These are phyloP conservation scores for Filobasidium uniguttulatum DNA, from an alignment of 1,284 basidiomycete species.

Conservation along the genomic window DNA sequence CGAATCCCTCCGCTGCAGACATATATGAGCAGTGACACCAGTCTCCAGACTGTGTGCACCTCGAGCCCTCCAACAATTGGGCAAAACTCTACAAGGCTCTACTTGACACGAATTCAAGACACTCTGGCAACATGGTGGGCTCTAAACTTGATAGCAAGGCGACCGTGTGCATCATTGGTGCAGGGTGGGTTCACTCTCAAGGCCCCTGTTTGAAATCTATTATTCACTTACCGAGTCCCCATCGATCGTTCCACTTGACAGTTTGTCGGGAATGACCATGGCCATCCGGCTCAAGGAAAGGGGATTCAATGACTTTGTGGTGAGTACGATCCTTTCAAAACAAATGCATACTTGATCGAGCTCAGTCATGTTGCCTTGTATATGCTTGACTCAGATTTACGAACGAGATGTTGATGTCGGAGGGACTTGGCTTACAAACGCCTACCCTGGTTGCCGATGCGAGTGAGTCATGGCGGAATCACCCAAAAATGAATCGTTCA, in stretches of 20 bases:
- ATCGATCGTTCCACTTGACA: not conserved
- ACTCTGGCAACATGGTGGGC: too few species aligned
- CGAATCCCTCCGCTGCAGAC: too few species aligned
- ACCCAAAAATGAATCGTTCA: constrained; percentile 3
- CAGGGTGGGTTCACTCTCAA: constrained; percentile 22
- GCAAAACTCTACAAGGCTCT: too few species aligned
- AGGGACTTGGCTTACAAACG: constrained; percentile 14
- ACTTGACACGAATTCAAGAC: too few species aligned
- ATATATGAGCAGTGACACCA: too few species aligned
- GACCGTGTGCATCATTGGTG: constrained; percentile 21
- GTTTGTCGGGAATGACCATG: constrained; percentile 18
- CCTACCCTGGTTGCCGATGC: constrained; percentile 26
- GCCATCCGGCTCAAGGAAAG: constrained; percentile 17
- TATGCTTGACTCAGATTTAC: constrained; percentile 13
- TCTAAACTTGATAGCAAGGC: too few species aligned
- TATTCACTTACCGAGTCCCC: too few species aligned
- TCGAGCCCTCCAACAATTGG: too few species aligned
- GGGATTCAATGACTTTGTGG: constrained; percentile 19
- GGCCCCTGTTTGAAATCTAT: not conserved
- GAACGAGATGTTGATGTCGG: constrained; percentile 21
- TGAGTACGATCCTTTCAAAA: constrained; percentile 4
- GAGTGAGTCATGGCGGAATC: constrained; percentile 19
- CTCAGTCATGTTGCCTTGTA: too few species aligned
- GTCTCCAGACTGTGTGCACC: too few species aligned
- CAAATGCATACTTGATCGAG: too few species aligned